Conservation (phyloP, 768 basidiomycete species). For the Boletus reticulatus region DNA sequence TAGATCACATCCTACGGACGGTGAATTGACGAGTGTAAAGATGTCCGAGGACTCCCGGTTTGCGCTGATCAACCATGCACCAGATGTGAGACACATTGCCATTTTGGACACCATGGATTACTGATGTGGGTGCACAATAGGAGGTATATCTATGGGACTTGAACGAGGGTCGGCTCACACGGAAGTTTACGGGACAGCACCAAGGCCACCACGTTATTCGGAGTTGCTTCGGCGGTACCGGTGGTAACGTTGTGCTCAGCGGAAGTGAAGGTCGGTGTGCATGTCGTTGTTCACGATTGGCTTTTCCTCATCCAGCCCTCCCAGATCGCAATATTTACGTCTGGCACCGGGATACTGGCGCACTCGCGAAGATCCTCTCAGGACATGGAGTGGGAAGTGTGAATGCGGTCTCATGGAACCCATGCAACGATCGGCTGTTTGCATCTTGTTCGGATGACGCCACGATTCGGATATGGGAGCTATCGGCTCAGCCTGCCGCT, state of each 20-base stretch:
- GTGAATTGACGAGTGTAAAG: conserved; percentile 86
- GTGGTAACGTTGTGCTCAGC: conserved; percentile 85
- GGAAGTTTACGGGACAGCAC: conserved; percentile 82
- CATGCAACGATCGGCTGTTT: conserved; percentile 86
- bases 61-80: conserved; percentile 83
- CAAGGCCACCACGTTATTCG: conserved; percentile 85
- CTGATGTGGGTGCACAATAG: conserved; percentile 39
- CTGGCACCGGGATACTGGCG: conserved; percentile 88
- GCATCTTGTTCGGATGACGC: conserved; percentile 94
- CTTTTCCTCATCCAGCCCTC: conserved; percentile 7
- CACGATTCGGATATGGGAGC: conserved; percentile 91
- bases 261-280: conserved; percentile 84
- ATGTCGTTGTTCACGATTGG: not conserved
- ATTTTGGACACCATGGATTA: not conserved
- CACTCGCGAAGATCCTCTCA: conserved; percentile 78
- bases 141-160: conserved; percentile 90
- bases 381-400: conserved; percentile 91
- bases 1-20: conserved; percentile 65
- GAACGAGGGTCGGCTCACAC: conserved; percentile 59
- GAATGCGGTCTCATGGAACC: conserved; percentile 98
- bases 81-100: conserved; percentile 58
- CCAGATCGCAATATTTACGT: conserved; percentile 91
- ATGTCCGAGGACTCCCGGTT: conserved; percentile 83
- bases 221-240: conserved; percentile 90
- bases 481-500: conserved; percentile 22